phyloP scores from a whole-genome alignment of 2,329 filamentous ascomycete genomes.

The Fusarium caatingaense region DNA sequence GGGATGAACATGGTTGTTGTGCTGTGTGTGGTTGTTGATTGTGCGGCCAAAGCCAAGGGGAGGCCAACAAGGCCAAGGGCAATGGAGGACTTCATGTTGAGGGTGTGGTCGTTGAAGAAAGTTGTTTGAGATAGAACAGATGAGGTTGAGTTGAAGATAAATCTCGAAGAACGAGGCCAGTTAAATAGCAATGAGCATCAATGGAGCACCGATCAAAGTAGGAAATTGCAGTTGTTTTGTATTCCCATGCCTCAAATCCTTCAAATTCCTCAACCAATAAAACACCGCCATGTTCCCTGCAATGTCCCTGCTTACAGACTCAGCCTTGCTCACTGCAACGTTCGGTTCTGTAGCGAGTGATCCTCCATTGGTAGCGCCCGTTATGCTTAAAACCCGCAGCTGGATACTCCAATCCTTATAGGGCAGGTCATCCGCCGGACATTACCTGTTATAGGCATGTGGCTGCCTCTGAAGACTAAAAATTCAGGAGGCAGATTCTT shows the following conservation, averaged over 20 bases:
- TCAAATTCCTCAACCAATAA: not conserved
- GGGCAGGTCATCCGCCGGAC: not conserved
- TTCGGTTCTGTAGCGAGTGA: not conserved
- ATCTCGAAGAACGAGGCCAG: too few species aligned
- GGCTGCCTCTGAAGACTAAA: not conserved
- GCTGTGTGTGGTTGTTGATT: conserved; percentile 18
- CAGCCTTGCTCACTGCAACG: not conserved
- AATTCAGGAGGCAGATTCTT: not conserved
- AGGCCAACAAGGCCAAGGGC: not conserved
- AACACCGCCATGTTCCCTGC: not conserved
- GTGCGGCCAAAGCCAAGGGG: not conserved
- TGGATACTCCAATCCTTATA: not conserved
- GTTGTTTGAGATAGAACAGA: too few species aligned
- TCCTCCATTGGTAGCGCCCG: not conserved
- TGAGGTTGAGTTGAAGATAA: not conserved
- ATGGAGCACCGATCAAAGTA: not conserved
- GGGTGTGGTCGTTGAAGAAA: too few species aligned
- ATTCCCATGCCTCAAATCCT: not conserved
- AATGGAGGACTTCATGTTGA: not conserved
- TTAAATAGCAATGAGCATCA: not conserved
- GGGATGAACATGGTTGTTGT: conserved; percentile 38
- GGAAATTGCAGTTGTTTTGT: not conserved
- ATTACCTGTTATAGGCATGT: not conserved
- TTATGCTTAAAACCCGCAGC: not conserved
- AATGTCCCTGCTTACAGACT: not conserved